Evolutionary conservation across 495 filamentous ascomycete genomes (phyloP), one percentile per base, ranked within the genome.

Genomic region (Lasiosphaeria ovina): DNA sequence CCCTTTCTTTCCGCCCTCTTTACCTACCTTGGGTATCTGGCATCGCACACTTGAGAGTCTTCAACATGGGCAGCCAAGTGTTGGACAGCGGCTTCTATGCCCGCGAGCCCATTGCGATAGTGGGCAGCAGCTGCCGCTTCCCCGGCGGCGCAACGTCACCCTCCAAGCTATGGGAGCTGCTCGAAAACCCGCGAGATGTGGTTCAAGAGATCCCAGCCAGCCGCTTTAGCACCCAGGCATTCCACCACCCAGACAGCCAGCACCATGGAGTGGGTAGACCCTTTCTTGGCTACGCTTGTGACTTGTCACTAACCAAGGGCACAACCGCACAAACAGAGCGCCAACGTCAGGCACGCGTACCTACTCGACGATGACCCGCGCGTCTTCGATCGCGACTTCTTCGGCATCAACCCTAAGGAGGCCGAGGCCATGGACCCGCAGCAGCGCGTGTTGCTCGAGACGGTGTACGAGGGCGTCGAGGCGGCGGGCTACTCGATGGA

Each of bases 201-300:
- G 51, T 34, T 1, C 58, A 50, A 48, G 38, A 55, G 17, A 70
- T 86, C 36, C 88, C 88, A 0, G 57, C 76, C 3, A 82, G 87
- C 62, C 81, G 89, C 5, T 91, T 88, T 76, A 67, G 66, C 45
- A 24, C 58, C 31, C 80, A 88, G 64, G 83, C 84, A 14, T 82
- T 88, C 57, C 80, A 81, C 34, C 87, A 91, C 58, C 83, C 82
- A 17, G 14, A 58, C 8, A 16, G 17, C 10, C 47, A 57, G 24
- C 48, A 44, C 12, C 47, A 59, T 38, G 44, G 45, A 84, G 86
- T 44, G 81, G 76, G 54, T 12, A 9, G 8, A 17, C 32, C 38
- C 38, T 42, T 42, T 9, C 38, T 8, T 42, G 14, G 38, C 8
- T 42, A 42, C 14, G 38, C 38, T 8, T 9, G 14, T 42, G 38